Evolutionary conservation across 2,329 filamentous ascomycete genomes (phyloP).

Genomic region (Nakataea oryzae): DNA sequence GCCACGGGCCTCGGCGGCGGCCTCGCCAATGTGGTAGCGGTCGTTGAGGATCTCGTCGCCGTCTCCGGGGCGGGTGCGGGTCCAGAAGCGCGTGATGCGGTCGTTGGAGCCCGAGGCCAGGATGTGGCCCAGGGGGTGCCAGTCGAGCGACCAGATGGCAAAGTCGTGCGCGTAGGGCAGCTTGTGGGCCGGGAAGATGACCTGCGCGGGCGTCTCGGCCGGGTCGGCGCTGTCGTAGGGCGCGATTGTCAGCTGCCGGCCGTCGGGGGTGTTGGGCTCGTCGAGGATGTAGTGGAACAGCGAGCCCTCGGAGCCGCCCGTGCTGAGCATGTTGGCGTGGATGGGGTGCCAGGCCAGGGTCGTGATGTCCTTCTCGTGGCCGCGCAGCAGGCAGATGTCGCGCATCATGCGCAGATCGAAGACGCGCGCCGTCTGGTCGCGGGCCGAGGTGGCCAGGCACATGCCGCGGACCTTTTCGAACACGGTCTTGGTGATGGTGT

Average conservation of each 20-base stretch:
- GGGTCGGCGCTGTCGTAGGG: conserved; percentile 82
- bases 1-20: conserved; percentile 87
- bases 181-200: conserved; percentile 85
- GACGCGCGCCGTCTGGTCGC: conserved; percentile 85
- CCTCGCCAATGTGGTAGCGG: conserved; percentile 89
- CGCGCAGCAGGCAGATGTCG: conserved; percentile 84
- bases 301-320: conserved; percentile 80
- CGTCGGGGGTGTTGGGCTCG: conserved; percentile 76
- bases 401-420: conserved; percentile 98
- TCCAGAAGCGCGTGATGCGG: conserved; percentile 94
- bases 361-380: conserved; percentile 93
- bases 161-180: conserved; percentile 85
- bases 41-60: conserved; percentile 76
- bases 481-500: conserved; percentile 84
- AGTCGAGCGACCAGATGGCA: conserved; percentile 95
- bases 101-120: conserved; percentile 94
- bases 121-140: conserved; percentile 94
- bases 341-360: conserved; percentile 90
- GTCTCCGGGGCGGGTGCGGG: conserved; percentile 79
- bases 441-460: conserved; percentile 82
- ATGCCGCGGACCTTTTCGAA: conserved; percentile 81
- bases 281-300: conserved; percentile 93
- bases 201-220: conserved; percentile 68
- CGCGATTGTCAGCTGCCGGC: conserved; percentile 60
- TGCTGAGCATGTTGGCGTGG: conserved; percentile 80